Evolutionary conservation across 768 basidiomycete genomes (phyloP).

Genomic region (Lentinula sp.): DNA sequence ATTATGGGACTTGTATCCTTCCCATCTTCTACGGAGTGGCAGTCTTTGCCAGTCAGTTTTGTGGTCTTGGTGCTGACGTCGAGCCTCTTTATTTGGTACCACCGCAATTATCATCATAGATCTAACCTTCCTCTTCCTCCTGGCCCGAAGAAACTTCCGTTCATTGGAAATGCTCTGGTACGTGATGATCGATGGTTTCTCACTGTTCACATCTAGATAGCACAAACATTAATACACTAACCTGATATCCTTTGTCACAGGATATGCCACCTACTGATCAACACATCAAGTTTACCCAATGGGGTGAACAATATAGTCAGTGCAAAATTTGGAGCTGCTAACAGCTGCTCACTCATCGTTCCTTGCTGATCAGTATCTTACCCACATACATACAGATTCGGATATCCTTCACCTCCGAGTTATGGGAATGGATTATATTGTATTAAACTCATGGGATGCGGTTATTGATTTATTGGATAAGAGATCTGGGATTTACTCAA

Average conservation of each 20-base stretch:
- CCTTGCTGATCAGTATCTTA: background rate
- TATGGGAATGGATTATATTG: constrained; percentile 18
- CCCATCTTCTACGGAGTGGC: too few relatives aligned
- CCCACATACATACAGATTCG: constrained; percentile 12
- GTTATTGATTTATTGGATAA: constrained; percentile 37
- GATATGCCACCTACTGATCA: constrained; percentile 31
- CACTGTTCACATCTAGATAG: background rate
- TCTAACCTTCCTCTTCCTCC: background rate
- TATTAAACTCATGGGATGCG: constrained; percentile 31
- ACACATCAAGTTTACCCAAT: constrained; percentile 30
- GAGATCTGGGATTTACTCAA: constrained; percentile 34
- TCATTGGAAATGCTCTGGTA: background rate
- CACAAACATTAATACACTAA: background rate
- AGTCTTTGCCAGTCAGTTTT: too few relatives aligned
- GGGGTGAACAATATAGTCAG: constrained; percentile 29
- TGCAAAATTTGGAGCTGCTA: constrained; percentile 4
- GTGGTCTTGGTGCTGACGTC: background rate
- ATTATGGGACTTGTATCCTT: too few relatives aligned
- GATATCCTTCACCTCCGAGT: constrained; percentile 23
- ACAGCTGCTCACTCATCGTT: background rate
- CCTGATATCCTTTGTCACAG: background rate
- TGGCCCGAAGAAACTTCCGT: background rate
- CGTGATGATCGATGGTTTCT: background rate
- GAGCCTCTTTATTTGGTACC: background rate
- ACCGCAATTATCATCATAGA: background rate